Evolutionary conservation across 345 rosid species (phyloP), one percentile per base, ranked within the genome.

Genomic region (Pugionium dolabratum): DNA sequence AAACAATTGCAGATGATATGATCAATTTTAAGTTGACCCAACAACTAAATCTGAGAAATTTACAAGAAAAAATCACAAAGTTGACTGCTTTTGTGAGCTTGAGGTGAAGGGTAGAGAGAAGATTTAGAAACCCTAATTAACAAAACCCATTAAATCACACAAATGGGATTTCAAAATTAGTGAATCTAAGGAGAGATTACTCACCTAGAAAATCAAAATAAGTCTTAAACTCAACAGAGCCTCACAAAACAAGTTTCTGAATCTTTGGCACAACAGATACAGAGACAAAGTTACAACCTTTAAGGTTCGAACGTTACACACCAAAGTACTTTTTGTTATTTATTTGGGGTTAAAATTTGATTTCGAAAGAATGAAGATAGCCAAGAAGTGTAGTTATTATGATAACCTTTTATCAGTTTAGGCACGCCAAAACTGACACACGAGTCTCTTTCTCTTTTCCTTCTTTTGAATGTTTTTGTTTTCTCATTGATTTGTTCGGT

Each of bases 41-140:
- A 37, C 71, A 78, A 66, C 68, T 76, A 76, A 80, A 78, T 81
- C 73, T 50, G 72, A 62, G 69, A 75, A 67, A 79, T 80, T 79
- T 69, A 79, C 73, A 72, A 76, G 78, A 76, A 77, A 64, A 78
- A 61, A 60, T 54, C 63, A 62, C 36, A 49, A 59, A 59, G 41
- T 39, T 57, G 5, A 35, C 36, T 41, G 9, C 40, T 29, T 50
- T 52, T 18, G 18, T 52, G n/a, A 51, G 26, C 62, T 11, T 10
- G 7, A 4, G 2, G 59, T 34, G 30, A 34, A 34, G 37, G 25
- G 26, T 18, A 29, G 3, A 11, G 8, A n/a, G 27, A 18, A 18
- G 9, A 2, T 50, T 49, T 1, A 42, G 9, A 68, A 64, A 39
- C 68, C 8, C 32, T 51, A 39, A 69, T 29, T 52, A 42, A 69